phyloP scores from a whole-genome alignment of 148 eudicot genomes.

The Beta vulgaris region DNA sequence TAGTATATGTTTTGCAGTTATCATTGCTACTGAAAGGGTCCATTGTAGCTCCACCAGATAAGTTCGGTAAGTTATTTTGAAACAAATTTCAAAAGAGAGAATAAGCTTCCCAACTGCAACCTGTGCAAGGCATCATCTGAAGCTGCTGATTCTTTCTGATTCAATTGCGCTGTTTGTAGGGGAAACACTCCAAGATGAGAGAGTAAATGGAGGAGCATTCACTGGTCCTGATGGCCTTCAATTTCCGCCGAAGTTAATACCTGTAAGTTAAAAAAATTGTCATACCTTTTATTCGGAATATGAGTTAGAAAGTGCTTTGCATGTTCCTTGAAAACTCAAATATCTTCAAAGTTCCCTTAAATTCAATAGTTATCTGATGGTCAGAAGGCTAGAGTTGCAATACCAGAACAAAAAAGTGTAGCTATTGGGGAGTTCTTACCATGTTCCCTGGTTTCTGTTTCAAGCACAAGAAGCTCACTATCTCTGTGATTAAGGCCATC shows the following conservation, averaged over 20 bases:
- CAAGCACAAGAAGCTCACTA: not conserved
- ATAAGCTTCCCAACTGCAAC: not conserved
- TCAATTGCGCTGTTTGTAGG: constrained; percentile 44
- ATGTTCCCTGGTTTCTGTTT: not conserved
- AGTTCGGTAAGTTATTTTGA: constrained; percentile 59
- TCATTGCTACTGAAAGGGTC: constrained; percentile 91
- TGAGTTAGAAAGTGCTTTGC: not conserved
- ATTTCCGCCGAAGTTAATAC: constrained; percentile 88
- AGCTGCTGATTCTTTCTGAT: constrained; percentile 2
- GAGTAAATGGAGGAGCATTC: constrained; percentile 93
- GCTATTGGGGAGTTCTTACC: not conserved
- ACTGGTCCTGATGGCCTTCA: constrained; percentile 82
- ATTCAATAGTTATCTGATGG: not conserved
- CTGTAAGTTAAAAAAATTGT: constrained; percentile 46
- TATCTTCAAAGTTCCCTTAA: not conserved
- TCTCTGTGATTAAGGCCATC: not conserved
- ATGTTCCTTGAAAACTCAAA: not conserved
- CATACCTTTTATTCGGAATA: not conserved
- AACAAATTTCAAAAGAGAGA: not conserved
- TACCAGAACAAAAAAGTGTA: not conserved
- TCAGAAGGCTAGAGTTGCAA: not conserved
- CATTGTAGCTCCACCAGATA: constrained; percentile 97
- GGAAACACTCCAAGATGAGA: constrained; percentile 95
- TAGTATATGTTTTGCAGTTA: constrained; percentile 44
- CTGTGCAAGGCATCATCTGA: not conserved